Evolutionary conservation across 2,329 filamentous ascomycete species (phyloP), one percentile per base, ranked within the genome.

Genomic region (Sphaerulina vaccinii): DNA sequence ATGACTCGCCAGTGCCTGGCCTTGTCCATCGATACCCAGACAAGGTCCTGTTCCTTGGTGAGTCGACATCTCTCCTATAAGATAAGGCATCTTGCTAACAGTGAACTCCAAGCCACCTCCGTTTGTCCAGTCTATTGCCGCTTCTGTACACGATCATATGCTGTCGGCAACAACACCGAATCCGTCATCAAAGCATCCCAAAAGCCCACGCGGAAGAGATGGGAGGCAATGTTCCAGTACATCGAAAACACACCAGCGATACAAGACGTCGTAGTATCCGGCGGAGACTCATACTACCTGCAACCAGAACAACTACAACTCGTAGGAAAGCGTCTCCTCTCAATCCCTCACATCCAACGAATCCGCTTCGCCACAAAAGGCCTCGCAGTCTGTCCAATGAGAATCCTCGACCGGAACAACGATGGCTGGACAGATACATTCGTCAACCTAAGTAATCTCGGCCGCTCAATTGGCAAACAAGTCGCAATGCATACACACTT

Each of bases 401-500:
- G 82, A 3, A 74, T 84, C 19, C 61, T 83, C 0, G 78, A 85
- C 56, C 57, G 59, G n/a, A n/a, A n/a, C 1, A 62, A 64, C 0
- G 82, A 85, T 58, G 61, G 61, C 3, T 86, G 83, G 82, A 70
- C 75, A 1, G 67, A 75, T 2, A 72, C 77, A 1, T 67, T 85
- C 37, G 73, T 82, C 22, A 69, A 70, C 3, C 65, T 86, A 1
- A 75, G 76, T 1, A 72, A 78, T 41, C 68, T 71, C 51, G 82
- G 79, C 3, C 74, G 75, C 49, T 62, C 67, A 42, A 71, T 76
- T 19, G 81, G 81, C 4, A 85, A 85, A 63, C 73, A 79, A 44
- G 75, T 85, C 57, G 82, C 81, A 3, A 68, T 84, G 48, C 83
- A 86, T 62, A 86, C 83, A 0, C 83, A 86, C 60, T 83, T 85